Base-by-base conservation (phyloP, 2,329 filamentous ascomycete species). In the Exophiala bonariae region DNA sequence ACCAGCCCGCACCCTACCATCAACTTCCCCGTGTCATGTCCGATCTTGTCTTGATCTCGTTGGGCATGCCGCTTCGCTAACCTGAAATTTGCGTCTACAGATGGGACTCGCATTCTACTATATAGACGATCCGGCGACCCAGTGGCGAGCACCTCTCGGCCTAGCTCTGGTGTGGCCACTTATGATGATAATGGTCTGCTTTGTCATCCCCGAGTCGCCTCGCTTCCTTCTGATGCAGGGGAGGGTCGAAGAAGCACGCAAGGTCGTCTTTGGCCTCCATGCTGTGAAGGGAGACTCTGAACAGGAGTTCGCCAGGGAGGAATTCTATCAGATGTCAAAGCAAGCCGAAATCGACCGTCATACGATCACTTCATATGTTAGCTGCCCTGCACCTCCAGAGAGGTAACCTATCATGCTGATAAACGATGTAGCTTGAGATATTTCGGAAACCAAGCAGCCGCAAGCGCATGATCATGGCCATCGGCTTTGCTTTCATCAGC, bases 181-280 rank as follows among this genome's bases (percentile, higher is more conserved):
- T 30, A 19, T 59, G 28, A 55, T 63, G 37, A 41, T 60, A n/a
- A 18, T 54, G 6, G 35, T 60, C 1, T 61, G 41, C 13, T 45
- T 55, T 3, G 55, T 62, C 44, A 55, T 59, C 19, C 61, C 61
- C 4, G 59, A 63, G 44, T 60, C 56, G 0, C 61, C 60, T 11
- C 52, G 59, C 7, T 62, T 55, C 36, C 49, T 62, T 11, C 53
- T 61, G 43, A 59, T 62, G 59, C 54, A 60, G 30, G 56, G 55
- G 16, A 43, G 48, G 28, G 26, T 55, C 2, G 54, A 60, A n/a
- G 60, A 55, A 14, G 60, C 60, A 4, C 46, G 60, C 6, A 23
- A 47, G 7, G 58, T 54, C 19, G 49, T 61, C 2, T 46, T 43
- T 26, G 54, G 44, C 17, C 44, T 62, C 1, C 59, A 61, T n/a